phyloP scores from a whole-genome alignment of 2,329 filamentous ascomycete species.

The Penicillium verrucosum region DNA sequence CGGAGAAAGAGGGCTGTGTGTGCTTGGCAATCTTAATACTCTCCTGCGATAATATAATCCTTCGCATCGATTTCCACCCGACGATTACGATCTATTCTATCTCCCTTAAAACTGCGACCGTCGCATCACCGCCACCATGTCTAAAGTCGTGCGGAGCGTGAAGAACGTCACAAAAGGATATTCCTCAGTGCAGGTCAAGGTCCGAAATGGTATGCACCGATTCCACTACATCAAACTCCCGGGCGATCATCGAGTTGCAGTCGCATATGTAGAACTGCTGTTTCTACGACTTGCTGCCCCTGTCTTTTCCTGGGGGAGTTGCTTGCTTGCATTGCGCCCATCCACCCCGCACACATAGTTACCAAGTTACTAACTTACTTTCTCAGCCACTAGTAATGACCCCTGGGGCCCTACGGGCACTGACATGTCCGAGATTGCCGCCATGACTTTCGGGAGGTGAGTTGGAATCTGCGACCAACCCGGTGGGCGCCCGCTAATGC shows the following conservation, averaged over 20 bases:
- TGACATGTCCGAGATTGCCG: conserved; percentile 98
- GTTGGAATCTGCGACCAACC: conserved; percentile 31
- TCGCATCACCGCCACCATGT: conserved; percentile 59
- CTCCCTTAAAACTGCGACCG: conserved; percentile 5
- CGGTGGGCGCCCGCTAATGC: conserved; percentile 9
- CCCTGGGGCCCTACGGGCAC: conserved; percentile 97
- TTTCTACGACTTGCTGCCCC: conserved; percentile 1
- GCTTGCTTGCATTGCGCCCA: conserved; percentile 4
- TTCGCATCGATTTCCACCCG: conserved; percentile 9
- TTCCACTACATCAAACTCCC: not conserved
- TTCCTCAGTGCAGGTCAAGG: conserved; percentile 93
- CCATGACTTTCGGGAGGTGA: conserved; percentile 96
- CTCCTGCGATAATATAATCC: conserved; percentile 6
- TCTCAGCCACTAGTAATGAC: conserved; percentile 93
- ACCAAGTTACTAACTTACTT: conserved; percentile 12
- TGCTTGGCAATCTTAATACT: conserved; percentile 19
- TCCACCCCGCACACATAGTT: not conserved
- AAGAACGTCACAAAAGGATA: conserved; percentile 99
- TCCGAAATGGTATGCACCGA: conserved; percentile 79
- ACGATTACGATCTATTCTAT: conserved; percentile 2
- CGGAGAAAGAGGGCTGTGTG: conserved; percentile 21
- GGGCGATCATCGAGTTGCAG: not conserved
- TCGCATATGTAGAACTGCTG: not conserved
- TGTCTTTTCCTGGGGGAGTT: not conserved
- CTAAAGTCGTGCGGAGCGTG: conserved; percentile 92